Evolutionary conservation across 1,284 basidiomycete genomes (phyloP), one percentile per base, ranked within the genome.

Genomic region (Trichosporon inkin): DNA sequence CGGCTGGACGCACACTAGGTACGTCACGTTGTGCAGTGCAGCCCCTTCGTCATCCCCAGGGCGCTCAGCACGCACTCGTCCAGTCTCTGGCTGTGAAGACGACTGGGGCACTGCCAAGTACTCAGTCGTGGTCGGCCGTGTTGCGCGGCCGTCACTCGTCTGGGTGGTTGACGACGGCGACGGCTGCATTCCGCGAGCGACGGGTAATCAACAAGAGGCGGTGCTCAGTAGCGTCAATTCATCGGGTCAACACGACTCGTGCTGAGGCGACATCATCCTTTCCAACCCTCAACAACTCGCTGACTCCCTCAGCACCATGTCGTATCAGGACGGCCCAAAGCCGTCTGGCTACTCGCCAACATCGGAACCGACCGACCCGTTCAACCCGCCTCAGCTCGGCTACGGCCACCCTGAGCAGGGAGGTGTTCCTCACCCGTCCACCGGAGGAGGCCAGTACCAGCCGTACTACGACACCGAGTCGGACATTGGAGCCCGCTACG

Each of bases 391-490:
- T 5, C 63, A 69, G 47, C 68, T 73, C 7, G 61, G 62, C 20
- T 75, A 75, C 51, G 71, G 71, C 37, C 60, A 67, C 34, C 62
- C 62, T 11, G 55, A 58, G n/a, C 65, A 57, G 6, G 53, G 35
- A 17, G 55, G 41, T 37, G 36, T 44, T 4, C 61, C 60, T 6
- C 55, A 49, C 24, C 57, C 52, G 17, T 13, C 51, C 64, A 68
- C 54, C 62, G 72, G 37, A 60, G 62, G 16, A 61, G 67, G 55
- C 65, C 57, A 51, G 69, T 73, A 74, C 57, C 68, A 69, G 80
- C 60, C 76, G 71, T 88, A 87, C 74, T 85, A 88, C 69, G 88
- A 90, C 81, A 85, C 84, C 71, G 88, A 90, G 65, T 86, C 86
- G 37, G 88, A 89, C 67, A 79, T 83, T 74, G 80, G 83, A 63